Evolutionary conservation across 352 stramenopile species (phyloP), one percentile per base, ranked within the genome.

Genomic region (Phytophthora uliginosa): DNA sequence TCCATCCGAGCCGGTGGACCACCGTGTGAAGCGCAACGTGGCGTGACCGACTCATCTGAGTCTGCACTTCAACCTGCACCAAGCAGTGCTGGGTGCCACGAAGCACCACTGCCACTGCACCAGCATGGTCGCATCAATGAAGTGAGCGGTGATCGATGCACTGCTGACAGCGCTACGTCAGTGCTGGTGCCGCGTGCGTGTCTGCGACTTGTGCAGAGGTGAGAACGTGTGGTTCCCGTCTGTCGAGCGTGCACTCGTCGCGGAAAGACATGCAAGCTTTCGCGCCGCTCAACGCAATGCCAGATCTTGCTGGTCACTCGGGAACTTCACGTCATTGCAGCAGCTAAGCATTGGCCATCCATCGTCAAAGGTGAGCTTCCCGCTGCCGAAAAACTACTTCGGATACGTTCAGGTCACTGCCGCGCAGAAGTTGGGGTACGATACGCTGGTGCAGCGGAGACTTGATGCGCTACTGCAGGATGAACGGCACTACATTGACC

Each of bases 401-500:
- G 78, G 70, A 0, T 28, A 59, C 10, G 26, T 74, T 7, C 28
- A 76, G 48, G 59, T 82, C 61, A 72, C 78, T 0, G 64, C 38
- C 0, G 71, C 74, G 28, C 69, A 90, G 63, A 66, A 82, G 57
- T n/a, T 81, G 15, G 63, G 81, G 54, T 81, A 76, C 54, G 55
- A 63, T 12, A 50, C 59, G n/a, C 26, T 76, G 24, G 75, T 72
- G 42, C 65, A 60, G 28, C 54, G 48, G 7, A 63, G 73, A 18
- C 34, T 84, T 7, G 55, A 70, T 15, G 61, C 57, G 2, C 42
- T 75, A 26, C 50, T 82, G n/a, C 54, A 60, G 17, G 74, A 81
- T 38, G 78, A 85, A 31, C 72, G 69, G 15, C 64, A 66, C 59
- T 78, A 78, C 51, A 31, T 48, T 3, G 28, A 74, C n/a, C 48